Evolutionary conservation across 805 yeast species (phyloP).

Genomic region (Maudiozyma saulgeensis): DNA sequence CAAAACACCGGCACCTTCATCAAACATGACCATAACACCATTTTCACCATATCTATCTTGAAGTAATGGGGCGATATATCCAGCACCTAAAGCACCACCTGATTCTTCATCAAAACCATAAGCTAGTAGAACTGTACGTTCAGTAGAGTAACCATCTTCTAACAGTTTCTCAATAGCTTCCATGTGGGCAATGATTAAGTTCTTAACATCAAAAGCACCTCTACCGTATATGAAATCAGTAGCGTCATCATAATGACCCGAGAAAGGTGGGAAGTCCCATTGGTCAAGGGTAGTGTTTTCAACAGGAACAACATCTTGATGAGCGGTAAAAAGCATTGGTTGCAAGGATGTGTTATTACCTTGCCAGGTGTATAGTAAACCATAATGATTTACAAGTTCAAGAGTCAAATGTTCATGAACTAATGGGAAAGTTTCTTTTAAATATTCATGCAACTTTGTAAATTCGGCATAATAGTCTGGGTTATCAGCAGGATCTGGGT

Average conservation of each 20-base stretch:
- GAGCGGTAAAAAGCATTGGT: slow-evolving; percentile 68
- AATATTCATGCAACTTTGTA: slow-evolving; percentile 41
- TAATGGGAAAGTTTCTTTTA: slow-evolving; percentile 49
- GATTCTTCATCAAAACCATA: slow-evolving; percentile 79
- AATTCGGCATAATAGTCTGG: slow-evolving; percentile 35
- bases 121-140: slow-evolving; percentile 52
- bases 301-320: slow-evolving; percentile 83
- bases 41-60: slow-evolving; percentile 49
- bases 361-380: slow-evolving; percentile 54
- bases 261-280: slow-evolving; percentile 64
- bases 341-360: slow-evolving; percentile 46
- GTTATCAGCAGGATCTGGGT: slow-evolving; percentile 27
- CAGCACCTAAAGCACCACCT: slow-evolving; percentile 56
- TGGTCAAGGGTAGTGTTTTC: slow-evolving; percentile 44
- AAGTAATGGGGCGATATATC: slow-evolving; percentile 35
- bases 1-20: slow-evolving; percentile 46
- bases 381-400: slow-evolving; percentile 52
- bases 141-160: slow-evolving; percentile 42
- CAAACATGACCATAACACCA: slow-evolving; percentile 52
- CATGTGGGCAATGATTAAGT: slow-evolving; percentile 51
- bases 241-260: slow-evolving; percentile 56
- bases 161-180: slow-evolving; percentile 56
- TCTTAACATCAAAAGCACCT: slow-evolving; percentile 71
- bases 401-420: slow-evolving; percentile 39
- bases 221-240: slow-evolving; percentile 55